Evolutionary conservation across 257 asterid genomes (phyloP), one percentile per base, ranked within the genome.

Genomic region (Mentha longifolia): DNA sequence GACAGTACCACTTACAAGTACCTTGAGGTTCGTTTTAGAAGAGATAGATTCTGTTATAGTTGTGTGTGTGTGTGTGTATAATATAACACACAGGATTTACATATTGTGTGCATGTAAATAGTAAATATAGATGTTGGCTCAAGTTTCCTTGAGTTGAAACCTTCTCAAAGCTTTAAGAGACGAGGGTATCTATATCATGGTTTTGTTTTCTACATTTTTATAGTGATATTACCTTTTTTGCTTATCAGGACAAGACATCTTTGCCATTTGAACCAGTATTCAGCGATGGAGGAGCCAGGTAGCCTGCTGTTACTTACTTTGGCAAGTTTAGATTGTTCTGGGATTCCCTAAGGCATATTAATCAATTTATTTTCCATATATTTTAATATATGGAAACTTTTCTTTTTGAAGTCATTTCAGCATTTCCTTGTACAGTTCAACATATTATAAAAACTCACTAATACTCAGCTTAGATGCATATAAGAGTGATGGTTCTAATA

Each of bases 211-310:
- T 47, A 22, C 30, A 35, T 46, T 39, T 37, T 74, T n/a, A 19
- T 35, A 7, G 39, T 35, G 8, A 35, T 19, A 50, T 46, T 65
- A n/a, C 63, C 3, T 68, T 58, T 75, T 71, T 54, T 68, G 35
- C 69, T 73, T 77, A 58, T 61, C 92, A 95, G 98, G 98, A 79
- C 68, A 88, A 85, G 86, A 90, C 98, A 58, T 87, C 96, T 67
- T 51, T 88, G 78, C 97, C 97, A 3, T 95, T 84, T 64, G 97
- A 90, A 79, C 91, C 98, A 41, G 95, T 95, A 67, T 85, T 83
- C 67, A 88, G 98, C 76, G 99, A 95, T 70, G 93, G 75, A 60
- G 91, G 86, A 82, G 99, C 99, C 70, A 92, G 97, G 99, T 92
- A 88, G 58, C 61, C 30, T 75, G 52, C 8, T 65, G 61, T 16